Base-by-base conservation (phyloP, 2,329 filamentous ascomycete genomes). In the Beauveria medogensis region DNA sequence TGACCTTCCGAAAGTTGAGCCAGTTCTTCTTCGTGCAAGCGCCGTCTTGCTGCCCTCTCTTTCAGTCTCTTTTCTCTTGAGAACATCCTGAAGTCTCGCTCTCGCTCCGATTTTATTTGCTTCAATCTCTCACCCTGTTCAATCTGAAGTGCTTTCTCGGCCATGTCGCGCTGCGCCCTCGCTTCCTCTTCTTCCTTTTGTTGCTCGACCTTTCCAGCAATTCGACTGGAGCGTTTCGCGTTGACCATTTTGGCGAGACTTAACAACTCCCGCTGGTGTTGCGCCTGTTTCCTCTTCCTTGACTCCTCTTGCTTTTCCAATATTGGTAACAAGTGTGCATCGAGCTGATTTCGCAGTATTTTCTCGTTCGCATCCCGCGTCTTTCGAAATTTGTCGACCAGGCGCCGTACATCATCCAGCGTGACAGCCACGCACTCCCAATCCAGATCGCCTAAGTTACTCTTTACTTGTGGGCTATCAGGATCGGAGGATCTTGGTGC, bases 401-500 rank as follows among this genome's bases (percentile, higher is more conserved):
- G 88, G 1, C 77, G 74, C 57, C 83, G 84, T 64, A 96, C 90
- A 57, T 99, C 91, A 20, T 86, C 79, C 22, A 96, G 76, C 0
- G 88, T 91, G 59, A 96, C 83, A 44, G 92, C 94, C 47, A 99
- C 70, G 69, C 92, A 97, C 71, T 97, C 92, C 93, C 94, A 99
- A 63, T 83, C 90, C 75, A 88, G 89, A 7, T 86, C 88, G 20
- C 87, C 89, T 20, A 93, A 80, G 1, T 87, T 86, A 65, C 90
- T 82, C 62, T 89, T 81, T 64, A 77, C 75, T 57, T 68, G 66
- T 50, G 73, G 68, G 12, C 55, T 61, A 5, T 69, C 64, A 65
- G 66, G 66, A 34, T 75, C 73, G 2, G 74, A 69, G 16, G 76
- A 34, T 24, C 40, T 34, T 10, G 26, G 64, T 40, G 69, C 65